A percentile compares a stretch with the other conserved stretches of the same genome.
phyloP scores from a whole-genome alignment of 176 grass and related monocot species.

The Triticum turgidum region DNA sequence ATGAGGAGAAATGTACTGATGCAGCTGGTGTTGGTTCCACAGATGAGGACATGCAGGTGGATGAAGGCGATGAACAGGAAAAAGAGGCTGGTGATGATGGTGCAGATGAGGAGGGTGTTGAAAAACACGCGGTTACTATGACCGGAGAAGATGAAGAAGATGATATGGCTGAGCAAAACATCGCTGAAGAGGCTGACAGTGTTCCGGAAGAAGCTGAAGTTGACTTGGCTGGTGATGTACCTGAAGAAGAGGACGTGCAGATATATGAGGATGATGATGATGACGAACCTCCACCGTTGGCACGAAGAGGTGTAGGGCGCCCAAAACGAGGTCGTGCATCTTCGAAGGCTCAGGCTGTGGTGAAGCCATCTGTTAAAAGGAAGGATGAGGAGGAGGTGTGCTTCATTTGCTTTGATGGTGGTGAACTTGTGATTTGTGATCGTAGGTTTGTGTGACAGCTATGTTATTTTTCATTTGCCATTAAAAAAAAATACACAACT shows the following conservation, averaged over 20 bases:
- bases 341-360: conserved; percentile 50
- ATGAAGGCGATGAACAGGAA: conserved; percentile 30
- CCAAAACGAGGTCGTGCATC: conserved; percentile 74
- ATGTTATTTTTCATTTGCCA: conserved; percentile 23
- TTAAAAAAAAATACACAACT: conserved; percentile 1
- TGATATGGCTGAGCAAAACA: conserved; percentile 18
- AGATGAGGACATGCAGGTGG: conserved; percentile 23
- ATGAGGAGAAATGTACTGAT: background rate
- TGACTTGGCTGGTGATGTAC: conserved; percentile 30
- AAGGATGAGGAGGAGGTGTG: conserved; percentile 93
- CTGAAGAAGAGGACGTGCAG: conserved; percentile 38
- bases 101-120: conserved; percentile 33
- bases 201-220: conserved; percentile 18
- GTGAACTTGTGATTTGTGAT: conserved; percentile 97
- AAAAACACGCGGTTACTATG: conserved; percentile 6
- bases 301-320: conserved; percentile 54
- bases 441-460: conserved; percentile 64
- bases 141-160: conserved; percentile 44
- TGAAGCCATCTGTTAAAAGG: conserved; percentile 35
- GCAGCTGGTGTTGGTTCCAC: background rate
- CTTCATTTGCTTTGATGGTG: conserved; percentile 99
- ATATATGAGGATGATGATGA: conserved; percentile 44
- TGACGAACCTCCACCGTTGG: conserved; percentile 39
- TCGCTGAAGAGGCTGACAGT: conserved; percentile 38
- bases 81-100: conserved; percentile 31